These are phyloP conservation scores for Triangularia verruculosa DNA, from an alignment of 2,329 filamentous ascomycete genomes.

Conservation along the genomic window DNA sequence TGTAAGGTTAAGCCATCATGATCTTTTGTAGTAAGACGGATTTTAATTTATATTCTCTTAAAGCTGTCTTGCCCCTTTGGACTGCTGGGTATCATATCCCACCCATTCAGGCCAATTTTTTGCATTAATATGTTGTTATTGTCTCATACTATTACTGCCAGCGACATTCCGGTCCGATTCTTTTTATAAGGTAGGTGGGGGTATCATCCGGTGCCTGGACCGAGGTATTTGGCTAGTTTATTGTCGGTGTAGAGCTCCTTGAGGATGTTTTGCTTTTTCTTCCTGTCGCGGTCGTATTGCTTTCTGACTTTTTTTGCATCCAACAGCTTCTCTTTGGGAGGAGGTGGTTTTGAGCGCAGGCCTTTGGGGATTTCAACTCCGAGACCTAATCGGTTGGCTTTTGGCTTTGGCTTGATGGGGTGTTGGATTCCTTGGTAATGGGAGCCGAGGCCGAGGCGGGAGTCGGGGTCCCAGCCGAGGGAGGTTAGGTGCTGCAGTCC, in stretches of 20 bases:
- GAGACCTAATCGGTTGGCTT: constrained; percentile 72
- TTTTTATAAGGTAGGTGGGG: no score
- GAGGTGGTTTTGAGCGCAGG: constrained; percentile 33
- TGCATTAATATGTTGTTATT: no score
- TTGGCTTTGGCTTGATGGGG: constrained; percentile 69
- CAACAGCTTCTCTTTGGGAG: constrained; percentile 48
- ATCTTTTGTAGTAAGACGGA: no score
- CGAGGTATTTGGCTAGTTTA: constrained; percentile 74
- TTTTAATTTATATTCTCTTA: no score
- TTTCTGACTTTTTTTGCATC: constrained; percentile 70
- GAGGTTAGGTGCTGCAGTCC: constrained; percentile 63
- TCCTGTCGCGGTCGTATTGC: constrained; percentile 59
- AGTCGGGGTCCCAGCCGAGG: constrained; percentile 73
- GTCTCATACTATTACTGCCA: background rate
- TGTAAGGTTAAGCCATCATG: no score
- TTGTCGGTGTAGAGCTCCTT: constrained; percentile 70
- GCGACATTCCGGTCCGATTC: no score
- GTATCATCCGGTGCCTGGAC: constrained; percentile 28
- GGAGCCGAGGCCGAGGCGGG: constrained; percentile 67
- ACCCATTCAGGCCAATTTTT: no score
- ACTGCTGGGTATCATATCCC: no score
- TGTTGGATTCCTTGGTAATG: constrained; percentile 69
- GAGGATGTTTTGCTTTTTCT: constrained; percentile 60
- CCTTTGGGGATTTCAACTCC: constrained; percentile 51
- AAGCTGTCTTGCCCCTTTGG: no score